Conservation (phyloP, 176 grass and related monocot genomes). For the Aegilops sharonensis region DNA sequence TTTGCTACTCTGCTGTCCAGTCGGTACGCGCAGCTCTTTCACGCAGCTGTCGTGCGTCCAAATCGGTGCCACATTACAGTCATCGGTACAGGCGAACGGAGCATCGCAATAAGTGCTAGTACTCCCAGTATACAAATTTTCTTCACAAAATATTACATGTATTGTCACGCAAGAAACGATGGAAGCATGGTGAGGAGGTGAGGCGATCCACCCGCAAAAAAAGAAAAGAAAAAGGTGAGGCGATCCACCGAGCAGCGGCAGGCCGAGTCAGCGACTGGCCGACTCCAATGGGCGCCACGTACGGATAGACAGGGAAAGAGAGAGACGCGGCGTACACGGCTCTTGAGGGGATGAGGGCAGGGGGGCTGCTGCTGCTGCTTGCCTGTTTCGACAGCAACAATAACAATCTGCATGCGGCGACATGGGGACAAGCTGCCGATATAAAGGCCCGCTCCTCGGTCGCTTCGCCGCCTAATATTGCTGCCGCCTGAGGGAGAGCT, state of each 20-base stretch:
- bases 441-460: slow-evolving; percentile 6
- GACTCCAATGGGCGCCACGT: slow-evolving; percentile 14
- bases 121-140: too few relatives aligned
- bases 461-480: not conserved
- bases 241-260: not conserved
- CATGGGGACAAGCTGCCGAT: slow-evolving; percentile 5
- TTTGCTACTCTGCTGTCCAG: not conserved
- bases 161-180: not conserved
- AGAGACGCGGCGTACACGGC: not conserved
- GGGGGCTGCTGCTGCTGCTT: not conserved
- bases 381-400: not conserved
- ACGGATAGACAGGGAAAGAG: not conserved
- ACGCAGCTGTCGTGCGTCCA: not conserved
- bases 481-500: not conserved
- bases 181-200: not conserved
- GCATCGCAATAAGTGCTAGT: not conserved
- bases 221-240: too few relatives aligned
- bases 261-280: slow-evolving; percentile 18
- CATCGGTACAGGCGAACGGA: not conserved
- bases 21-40: not conserved
- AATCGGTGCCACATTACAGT: not conserved
- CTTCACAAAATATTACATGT: not conserved
- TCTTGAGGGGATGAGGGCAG: slow-evolving; percentile 10
- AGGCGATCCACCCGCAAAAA: too few relatives aligned
- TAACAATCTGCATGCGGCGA: slow-evolving; percentile 26